Conservation (phyloP, 768 basidiomycete species). For the Panaeolus papilionaceus region DNA sequence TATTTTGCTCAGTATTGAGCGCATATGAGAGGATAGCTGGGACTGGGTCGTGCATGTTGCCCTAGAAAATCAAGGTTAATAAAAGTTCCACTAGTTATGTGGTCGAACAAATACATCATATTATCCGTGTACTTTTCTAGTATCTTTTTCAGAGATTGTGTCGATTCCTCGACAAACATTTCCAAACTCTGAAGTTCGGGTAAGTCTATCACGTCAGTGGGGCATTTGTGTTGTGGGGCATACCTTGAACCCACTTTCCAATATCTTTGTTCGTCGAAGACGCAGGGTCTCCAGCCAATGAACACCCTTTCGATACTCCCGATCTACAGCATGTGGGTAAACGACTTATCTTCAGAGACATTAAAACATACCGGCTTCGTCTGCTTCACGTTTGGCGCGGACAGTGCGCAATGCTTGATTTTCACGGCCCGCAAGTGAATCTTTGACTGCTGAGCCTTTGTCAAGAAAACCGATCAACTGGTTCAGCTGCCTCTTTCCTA, state of each 20-base stretch:
- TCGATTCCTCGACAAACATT: slow-evolving; percentile 76
- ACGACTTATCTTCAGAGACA: slow-evolving; percentile 10
- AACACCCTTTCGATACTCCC: slow-evolving; percentile 88
- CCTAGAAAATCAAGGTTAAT: slow-evolving; percentile 40
- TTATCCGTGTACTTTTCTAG: slow-evolving; percentile 83
- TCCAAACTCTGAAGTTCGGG: slow-evolving; percentile 68
- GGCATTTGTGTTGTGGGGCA: slow-evolving; percentile 24
- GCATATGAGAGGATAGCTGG: slow-evolving; percentile 72
- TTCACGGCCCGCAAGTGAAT: slow-evolving; percentile 62
- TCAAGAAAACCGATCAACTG: slow-evolving; percentile 87
- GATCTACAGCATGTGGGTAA: slow-evolving; percentile 55
- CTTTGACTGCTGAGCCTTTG: slow-evolving; percentile 71
- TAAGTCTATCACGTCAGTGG: background rate
- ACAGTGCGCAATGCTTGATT: slow-evolving; percentile 76
- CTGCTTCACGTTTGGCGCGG: slow-evolving; percentile 86
- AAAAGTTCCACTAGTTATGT: background rate
- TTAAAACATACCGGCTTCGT: slow-evolving; percentile 76
- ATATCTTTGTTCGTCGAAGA: slow-evolving; percentile 78
- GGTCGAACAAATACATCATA: slow-evolving; percentile 58
- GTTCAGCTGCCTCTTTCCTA: slow-evolving; percentile 87
- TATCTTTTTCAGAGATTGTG: slow-evolving; percentile 63
- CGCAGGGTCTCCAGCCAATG: slow-evolving; percentile 94
- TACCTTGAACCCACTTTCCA: slow-evolving; percentile 84
- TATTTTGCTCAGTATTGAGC: slow-evolving; percentile 66
- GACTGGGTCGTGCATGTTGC: slow-evolving; percentile 81